A percentile compares a stretch with the other conserved stretches of the same genome.
These are phyloP conservation scores for Collariella sp. DNA, from an alignment of 495 filamentous ascomycete species.

Conservation along the genomic window DNA sequence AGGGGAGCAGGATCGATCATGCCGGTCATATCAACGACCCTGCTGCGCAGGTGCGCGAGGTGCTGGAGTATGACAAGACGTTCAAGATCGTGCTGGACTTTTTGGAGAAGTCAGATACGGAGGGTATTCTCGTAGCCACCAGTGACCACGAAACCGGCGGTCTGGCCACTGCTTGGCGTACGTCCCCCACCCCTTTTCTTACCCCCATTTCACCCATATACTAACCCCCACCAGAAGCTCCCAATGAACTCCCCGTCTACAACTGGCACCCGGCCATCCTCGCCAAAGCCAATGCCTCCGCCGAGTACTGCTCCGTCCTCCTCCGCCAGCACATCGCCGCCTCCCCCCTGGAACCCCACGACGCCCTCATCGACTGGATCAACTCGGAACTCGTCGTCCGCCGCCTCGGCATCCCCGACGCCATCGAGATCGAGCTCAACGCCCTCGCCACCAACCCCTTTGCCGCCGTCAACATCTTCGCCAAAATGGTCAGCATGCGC, in stretches of 20 bases:
- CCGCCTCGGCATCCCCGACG: slow-evolving; percentile 69
- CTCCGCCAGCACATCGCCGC: slow-evolving; percentile 49
- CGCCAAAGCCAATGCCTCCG: slow-evolving; percentile 70
- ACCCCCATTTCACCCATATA: background rate
- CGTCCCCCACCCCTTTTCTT: slow-evolving; percentile 17
- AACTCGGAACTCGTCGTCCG: slow-evolving; percentile 49
- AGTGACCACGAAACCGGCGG: slow-evolving; percentile 96
- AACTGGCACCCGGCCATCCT: slow-evolving; percentile 79
- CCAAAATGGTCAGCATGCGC: slow-evolving; percentile 75
- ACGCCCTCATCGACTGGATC: slow-evolving; percentile 49
- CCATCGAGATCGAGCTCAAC: slow-evolving; percentile 61
- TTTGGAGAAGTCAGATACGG: slow-evolving; percentile 59
- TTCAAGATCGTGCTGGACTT: slow-evolving; percentile 80
- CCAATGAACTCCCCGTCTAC: slow-evolving; percentile 48
- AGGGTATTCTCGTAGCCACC: slow-evolving; percentile 75
- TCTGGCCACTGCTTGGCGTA: slow-evolving; percentile 67
- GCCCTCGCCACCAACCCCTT: slow-evolving; percentile 48
- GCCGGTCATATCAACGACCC: slow-evolving; percentile 94
- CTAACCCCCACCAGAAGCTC: slow-evolving; percentile 26
- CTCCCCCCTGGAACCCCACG: slow-evolving; percentile 20
- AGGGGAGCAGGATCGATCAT: slow-evolving; percentile 92
- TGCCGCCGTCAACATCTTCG: slow-evolving; percentile 52
- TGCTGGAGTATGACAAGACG: slow-evolving; percentile 82
- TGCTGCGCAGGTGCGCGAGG: slow-evolving; percentile 88
- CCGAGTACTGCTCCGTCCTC: slow-evolving; percentile 55